These are phyloP conservation scores for Dichomitus squalens DNA, from an alignment of 1,284 basidiomycete genomes.

Conservation along the genomic window DNA sequence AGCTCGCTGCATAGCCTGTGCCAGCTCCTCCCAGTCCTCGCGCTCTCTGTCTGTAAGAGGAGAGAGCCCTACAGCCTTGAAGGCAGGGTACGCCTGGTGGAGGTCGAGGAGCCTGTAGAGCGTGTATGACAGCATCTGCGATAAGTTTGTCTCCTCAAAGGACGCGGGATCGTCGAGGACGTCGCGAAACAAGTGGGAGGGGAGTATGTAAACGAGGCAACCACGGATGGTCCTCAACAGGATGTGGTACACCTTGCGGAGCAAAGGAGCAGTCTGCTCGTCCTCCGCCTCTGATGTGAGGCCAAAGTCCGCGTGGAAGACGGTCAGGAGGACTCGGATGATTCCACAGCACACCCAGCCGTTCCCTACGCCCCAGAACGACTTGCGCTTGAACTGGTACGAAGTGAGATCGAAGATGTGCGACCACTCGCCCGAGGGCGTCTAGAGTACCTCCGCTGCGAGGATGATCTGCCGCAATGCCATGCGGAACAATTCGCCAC, in stretches of 20 bases:
- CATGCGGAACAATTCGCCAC: slow-evolving; percentile 11
- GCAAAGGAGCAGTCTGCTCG: background rate
- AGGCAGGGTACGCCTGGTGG: slow-evolving; percentile 8
- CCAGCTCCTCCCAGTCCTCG: slow-evolving; percentile 16
- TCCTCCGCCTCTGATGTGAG: background rate
- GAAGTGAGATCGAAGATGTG: slow-evolving; percentile 28
- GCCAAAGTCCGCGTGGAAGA: slow-evolving; percentile 7
- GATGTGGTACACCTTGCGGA: slow-evolving; percentile 15
- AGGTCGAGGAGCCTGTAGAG: slow-evolving; percentile 26
- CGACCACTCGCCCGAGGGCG: slow-evolving; percentile 24
- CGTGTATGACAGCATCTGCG: slow-evolving; percentile 31
- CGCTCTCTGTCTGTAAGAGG: background rate
- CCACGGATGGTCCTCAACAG: slow-evolving; percentile 23
- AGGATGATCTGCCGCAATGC: slow-evolving; percentile 26
- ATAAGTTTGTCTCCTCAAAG: slow-evolving; percentile 30
- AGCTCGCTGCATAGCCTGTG: slow-evolving; percentile 21
- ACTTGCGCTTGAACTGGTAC: slow-evolving; percentile 21
- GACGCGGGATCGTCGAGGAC: slow-evolving; percentile 26
- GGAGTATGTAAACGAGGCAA: slow-evolving; percentile 22
- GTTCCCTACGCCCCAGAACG: slow-evolving; percentile 31
- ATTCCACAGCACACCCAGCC: slow-evolving; percentile 33
- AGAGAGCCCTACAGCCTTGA: slow-evolving; percentile 2
- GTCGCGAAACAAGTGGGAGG: slow-evolving; percentile 27
- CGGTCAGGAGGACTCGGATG: slow-evolving; percentile 21
- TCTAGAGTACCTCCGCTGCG: slow-evolving; percentile 21